A percentile compares a stretch with the other conserved stretches of the same genome.
phyloP scores from a whole-genome alignment of 1,284 basidiomycete species.

The Boletellus deceptivus region DNA sequence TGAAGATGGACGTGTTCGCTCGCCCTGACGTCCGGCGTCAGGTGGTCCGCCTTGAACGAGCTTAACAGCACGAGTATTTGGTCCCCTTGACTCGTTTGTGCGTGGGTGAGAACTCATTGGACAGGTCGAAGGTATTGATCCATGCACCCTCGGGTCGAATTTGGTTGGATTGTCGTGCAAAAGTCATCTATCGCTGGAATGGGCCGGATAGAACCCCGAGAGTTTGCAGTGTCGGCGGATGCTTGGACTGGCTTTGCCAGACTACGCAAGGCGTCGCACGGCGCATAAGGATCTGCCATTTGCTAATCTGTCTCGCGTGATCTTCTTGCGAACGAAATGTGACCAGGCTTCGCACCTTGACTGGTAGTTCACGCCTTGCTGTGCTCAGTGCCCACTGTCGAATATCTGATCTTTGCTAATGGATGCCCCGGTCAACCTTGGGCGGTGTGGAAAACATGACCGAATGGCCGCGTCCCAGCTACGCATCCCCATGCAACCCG shows the following conservation, averaged over 20 bases:
- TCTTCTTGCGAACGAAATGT: conserved; percentile 4
- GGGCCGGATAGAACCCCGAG: conserved; percentile 10
- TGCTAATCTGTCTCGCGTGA: conserved; percentile 13
- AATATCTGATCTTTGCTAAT: conserved; percentile 31
- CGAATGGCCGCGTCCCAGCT: conserved; percentile 45
- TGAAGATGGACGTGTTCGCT: conserved; percentile 37
- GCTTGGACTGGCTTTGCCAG: conserved; percentile 13
- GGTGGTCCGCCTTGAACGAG: conserved; percentile 40
- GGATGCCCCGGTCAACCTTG: conserved; percentile 37
- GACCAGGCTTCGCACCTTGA: conserved; percentile 33
- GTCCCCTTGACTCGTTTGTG: background rate
- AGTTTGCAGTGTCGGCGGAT: background rate
- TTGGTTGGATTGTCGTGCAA: conserved; percentile 1
- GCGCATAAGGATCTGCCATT: conserved; percentile 34
- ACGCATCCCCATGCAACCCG: conserved; percentile 49
- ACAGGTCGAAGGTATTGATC: conserved; percentile 39
- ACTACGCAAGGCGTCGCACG: background rate
- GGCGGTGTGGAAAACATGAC: conserved; percentile 46
- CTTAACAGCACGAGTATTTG: conserved; percentile 37
- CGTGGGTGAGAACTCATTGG: conserved; percentile 39
- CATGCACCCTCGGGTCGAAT: background rate
- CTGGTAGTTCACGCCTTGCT: conserved; percentile 43
- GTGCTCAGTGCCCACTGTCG: conserved; percentile 40
- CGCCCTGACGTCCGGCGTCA: conserved; percentile 36
- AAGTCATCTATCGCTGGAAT: conserved; percentile 28